Conservation (phyloP, 257 asterid genomes). For the Leonotis leonurus region DNA sequence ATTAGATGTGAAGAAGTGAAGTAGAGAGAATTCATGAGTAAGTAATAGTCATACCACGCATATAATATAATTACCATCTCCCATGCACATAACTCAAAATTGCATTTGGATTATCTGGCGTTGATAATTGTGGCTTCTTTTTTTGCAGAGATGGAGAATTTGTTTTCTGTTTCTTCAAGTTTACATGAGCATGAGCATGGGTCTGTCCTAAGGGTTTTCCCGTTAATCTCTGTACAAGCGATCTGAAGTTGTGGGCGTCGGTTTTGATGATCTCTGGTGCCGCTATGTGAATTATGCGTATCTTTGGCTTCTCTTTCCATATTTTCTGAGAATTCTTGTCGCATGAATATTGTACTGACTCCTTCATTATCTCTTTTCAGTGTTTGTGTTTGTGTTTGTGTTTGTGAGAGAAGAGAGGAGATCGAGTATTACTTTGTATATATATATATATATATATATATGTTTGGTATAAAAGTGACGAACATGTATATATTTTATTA, state of each 20-base stretch:
- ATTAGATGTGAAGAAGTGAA: constrained; percentile 39
- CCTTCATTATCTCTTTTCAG: too few relatives aligned
- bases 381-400: constrained; percentile 41
- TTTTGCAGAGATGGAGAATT: not conserved
- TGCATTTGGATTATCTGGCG: constrained; percentile 18
- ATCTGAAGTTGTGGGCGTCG: constrained; percentile 46
- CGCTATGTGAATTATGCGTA: constrained; percentile 64
- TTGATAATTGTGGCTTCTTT: constrained; percentile 12
- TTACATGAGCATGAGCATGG: too few relatives aligned
- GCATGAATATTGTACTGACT: constrained; percentile 2
- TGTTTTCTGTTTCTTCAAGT: not conserved
- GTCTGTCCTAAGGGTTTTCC: constrained; percentile 35
- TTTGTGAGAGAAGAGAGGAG: not conserved
- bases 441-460: constrained; percentile 17
- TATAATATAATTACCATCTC: constrained; percentile 39
- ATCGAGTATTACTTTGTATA: not conserved
- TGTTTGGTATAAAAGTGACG: too few relatives aligned
- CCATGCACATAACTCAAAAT: constrained; percentile 42
- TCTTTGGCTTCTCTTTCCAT: constrained; percentile 49
- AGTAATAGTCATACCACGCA: constrained; percentile 34
- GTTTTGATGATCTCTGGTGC: constrained; percentile 69
- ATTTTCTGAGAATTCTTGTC: constrained; percentile 38
- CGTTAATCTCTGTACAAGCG: constrained; percentile 61
- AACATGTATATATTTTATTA: constrained; percentile 30
- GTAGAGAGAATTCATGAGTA: constrained; percentile 29